phyloP scores from a whole-genome alignment of 345 rosid genomes.

The Boechera retrofracta region DNA sequence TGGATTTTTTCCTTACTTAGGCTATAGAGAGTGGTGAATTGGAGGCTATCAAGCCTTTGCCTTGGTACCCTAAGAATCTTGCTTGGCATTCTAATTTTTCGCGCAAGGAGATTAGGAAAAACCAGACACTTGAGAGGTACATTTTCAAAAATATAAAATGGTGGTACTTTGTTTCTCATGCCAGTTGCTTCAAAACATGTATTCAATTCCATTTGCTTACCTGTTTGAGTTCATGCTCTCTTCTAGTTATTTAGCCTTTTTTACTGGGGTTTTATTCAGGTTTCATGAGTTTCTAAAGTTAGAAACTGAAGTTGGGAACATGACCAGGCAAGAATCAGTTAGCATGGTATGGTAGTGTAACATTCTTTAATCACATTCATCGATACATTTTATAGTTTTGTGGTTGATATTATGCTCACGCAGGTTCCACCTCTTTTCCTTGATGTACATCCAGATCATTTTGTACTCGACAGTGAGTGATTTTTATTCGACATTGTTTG shows the following conservation, averaged over 20 bases:
- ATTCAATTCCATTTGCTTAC: not conserved
- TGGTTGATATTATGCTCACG: conserved; percentile 35
- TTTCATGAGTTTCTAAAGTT: conserved; percentile 94
- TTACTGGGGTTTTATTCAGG: conserved; percentile 50
- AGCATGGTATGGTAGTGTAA: conserved; percentile 76
- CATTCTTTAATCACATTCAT: conserved; percentile 7
- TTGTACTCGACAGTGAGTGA: conserved; percentile 84
- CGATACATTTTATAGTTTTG: conserved; percentile 1
- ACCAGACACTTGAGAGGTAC: conserved; percentile 90
- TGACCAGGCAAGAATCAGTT: conserved; percentile 96
- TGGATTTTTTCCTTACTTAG: conserved; percentile 42
- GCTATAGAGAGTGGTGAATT: conserved; percentile 68
- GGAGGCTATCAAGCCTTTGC: conserved; percentile 81
- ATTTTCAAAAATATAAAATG: not conserved
- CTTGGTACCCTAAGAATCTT: conserved; percentile 88
- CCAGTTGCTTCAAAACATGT: not conserved
- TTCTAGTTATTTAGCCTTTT: not conserved
- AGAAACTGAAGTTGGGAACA: conserved; percentile 94
- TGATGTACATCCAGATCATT: conserved; percentile 80
- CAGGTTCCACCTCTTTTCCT: conserved; percentile 96
- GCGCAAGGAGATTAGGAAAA: conserved; percentile 90
- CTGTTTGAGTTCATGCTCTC: conserved; percentile 2
- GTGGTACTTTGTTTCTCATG: conserved; percentile 1
- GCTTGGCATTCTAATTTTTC: conserved; percentile 97
- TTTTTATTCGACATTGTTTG: conserved; percentile 9